Percentiles rank a stretch among this genome's conserved stretches.
phyloP scores from a whole-genome alignment of 2,329 filamentous ascomycete genomes.

The Amphichorda felina region DNA sequence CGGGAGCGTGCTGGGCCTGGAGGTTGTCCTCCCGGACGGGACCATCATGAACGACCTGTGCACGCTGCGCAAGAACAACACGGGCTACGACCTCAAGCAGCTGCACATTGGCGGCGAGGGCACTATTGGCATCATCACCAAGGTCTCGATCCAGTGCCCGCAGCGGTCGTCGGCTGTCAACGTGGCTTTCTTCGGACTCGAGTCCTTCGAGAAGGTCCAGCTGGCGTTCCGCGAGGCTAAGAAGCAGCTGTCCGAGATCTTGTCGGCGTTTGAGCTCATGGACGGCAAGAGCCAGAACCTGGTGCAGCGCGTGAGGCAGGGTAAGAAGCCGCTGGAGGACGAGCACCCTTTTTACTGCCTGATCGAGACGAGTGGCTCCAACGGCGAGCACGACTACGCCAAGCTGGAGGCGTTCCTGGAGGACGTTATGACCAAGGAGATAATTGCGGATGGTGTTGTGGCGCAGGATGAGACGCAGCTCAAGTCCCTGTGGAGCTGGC shows the following conservation, averaged over 20 bases:
- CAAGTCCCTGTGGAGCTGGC: constrained; percentile 76
- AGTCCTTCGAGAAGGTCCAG: constrained; percentile 83
- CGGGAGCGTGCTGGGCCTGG: constrained; percentile 82
- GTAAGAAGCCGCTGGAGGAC: constrained; percentile 65
- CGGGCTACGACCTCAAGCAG: constrained; percentile 94
- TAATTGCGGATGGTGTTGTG: constrained; percentile 80
- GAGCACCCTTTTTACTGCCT: constrained; percentile 92
- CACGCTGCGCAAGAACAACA: constrained; percentile 94
- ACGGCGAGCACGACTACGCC: constrained; percentile 82
- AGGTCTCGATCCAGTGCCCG: constrained; percentile 78
- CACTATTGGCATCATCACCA: constrained; percentile 89
- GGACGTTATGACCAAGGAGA: constrained; percentile 77
- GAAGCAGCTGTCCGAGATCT: constrained; percentile 79
- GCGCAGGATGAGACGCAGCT: constrained; percentile 91
- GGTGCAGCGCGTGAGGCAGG: constrained; percentile 59
- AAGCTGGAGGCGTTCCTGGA: constrained; percentile 89
- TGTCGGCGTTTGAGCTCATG: constrained; percentile 98
- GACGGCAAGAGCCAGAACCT: constrained; percentile 72
- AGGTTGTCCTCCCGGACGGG: constrained; percentile 87
- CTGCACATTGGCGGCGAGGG: constrained; percentile 94
- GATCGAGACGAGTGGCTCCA: constrained; percentile 91
- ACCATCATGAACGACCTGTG: constrained; percentile 84
- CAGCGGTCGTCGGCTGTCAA: constrained; percentile 82
- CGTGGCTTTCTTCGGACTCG: constrained; percentile 85
- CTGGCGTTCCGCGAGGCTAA: constrained; percentile 82